Evolutionary conservation across 2,329 filamentous ascomycete genomes (phyloP).

Genomic region (Talaromyces sp.): DNA sequence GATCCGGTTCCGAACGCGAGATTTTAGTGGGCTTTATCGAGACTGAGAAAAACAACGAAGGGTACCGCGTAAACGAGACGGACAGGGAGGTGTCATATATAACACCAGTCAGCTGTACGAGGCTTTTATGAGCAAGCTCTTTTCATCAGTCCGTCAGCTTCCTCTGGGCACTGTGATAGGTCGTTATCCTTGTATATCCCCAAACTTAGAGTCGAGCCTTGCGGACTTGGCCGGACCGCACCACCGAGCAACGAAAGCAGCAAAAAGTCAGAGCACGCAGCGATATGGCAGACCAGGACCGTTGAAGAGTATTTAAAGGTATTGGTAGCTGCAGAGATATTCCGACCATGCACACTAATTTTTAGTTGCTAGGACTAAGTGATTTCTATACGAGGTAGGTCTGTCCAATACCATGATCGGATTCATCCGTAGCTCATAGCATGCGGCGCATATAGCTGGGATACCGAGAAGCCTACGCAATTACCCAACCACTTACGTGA

Average conservation of each 20-base stretch:
- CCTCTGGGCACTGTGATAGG: neutral
- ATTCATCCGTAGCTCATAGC: neutral
- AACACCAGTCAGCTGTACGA: neutral
- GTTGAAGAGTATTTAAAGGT: neutral
- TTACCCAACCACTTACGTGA: neutral
- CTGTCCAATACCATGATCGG: neutral
- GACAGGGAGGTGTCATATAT: neutral
- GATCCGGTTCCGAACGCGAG: neutral
- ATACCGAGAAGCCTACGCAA: neutral
- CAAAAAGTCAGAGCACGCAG: neutral
- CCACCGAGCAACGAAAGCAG: neutral
- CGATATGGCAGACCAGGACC: neutral
- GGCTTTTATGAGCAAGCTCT: neutral
- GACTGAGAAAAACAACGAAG: neutral
- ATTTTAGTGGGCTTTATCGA: neutral
- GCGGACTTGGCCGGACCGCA: neutral
- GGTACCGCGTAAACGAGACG: neutral
- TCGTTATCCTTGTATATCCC: neutral
- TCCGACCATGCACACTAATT: neutral
- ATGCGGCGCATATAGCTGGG: neutral
- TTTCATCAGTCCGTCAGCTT: neutral
- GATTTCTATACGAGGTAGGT: neutral
- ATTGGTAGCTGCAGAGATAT: neutral
- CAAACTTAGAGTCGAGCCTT: neutral
- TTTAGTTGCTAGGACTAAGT: neutral